These are phyloP conservation scores for Diaporthe vaccinii DNA, from an alignment of 2,329 filamentous ascomycete species.

Conservation along the genomic window DNA sequence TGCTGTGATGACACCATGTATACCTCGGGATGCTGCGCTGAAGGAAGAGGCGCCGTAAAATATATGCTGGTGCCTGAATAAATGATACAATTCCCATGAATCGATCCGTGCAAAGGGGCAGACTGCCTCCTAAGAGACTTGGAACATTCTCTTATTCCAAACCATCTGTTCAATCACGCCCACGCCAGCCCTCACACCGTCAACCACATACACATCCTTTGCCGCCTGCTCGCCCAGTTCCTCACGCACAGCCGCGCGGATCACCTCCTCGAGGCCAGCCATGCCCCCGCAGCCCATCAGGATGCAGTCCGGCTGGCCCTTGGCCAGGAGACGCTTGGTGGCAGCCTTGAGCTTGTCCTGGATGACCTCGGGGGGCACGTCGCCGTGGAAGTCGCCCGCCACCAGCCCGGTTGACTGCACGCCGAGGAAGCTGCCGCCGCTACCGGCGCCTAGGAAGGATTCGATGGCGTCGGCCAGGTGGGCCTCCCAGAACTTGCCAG, in stretches of 20 bases:
- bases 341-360: conserved; percentile 76
- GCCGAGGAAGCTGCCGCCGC: conserved; percentile 72
- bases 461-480: conserved; percentile 77
- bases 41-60: neutral
- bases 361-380: conserved; percentile 74
- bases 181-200: conserved; percentile 82
- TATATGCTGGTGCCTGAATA: neutral
- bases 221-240: conserved; percentile 72
- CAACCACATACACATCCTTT: conserved; percentile 75
- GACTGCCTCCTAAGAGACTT: neutral
- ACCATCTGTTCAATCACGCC: conserved; percentile 71
- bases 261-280: conserved; percentile 85
- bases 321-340: conserved; percentile 73
- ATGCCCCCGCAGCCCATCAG: conserved; percentile 93
- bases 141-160: conserved; percentile 57
- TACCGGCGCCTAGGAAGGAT: conserved; percentile 69
- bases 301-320: conserved; percentile 73
- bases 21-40: neutral
- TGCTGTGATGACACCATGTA: neutral
- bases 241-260: conserved; percentile 77
- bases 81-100: neutral
- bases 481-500: conserved; percentile 85
- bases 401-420: conserved; percentile 86
- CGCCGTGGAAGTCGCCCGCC: conserved; percentile 83
- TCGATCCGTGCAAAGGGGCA: neutral